Percentiles rank a stretch among this genome's conserved stretches.
phyloP scores from a whole-genome alignment of 192 early-diverging fungal species.

The Gamsiella multidivaricata region DNA sequence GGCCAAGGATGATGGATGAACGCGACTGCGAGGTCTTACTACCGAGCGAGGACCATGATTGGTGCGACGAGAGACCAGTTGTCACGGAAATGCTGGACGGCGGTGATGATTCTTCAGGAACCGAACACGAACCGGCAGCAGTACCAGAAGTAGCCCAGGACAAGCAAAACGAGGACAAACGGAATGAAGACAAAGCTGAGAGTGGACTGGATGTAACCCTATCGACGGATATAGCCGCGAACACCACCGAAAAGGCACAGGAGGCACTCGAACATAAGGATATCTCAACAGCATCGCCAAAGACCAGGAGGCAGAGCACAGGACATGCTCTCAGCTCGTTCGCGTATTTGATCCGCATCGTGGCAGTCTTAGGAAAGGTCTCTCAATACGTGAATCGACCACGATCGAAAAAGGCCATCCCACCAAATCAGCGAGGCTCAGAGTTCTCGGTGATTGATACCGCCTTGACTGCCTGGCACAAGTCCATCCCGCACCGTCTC shows the following conservation, averaged over 20 bases:
- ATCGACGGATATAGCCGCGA: not conserved
- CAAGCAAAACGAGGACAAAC: not conserved
- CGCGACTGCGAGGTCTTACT: slow-evolving; percentile 59
- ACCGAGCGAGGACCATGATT: slow-evolving; percentile 61
- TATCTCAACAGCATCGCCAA: not conserved
- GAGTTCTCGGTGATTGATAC: slow-evolving; percentile 57
- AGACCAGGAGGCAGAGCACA: slow-evolving; percentile 18
- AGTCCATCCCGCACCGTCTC: slow-evolving; percentile 39
- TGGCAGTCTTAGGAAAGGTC: slow-evolving; percentile 57
- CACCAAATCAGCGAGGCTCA: slow-evolving; percentile 57
- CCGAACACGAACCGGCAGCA: slow-evolving; percentile 19
- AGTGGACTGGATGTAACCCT: not conserved
- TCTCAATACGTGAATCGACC: slow-evolving; percentile 59
- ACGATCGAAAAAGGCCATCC: slow-evolving; percentile 34
- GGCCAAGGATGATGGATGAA: slow-evolving; percentile 61
- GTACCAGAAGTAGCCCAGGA: not conserved
- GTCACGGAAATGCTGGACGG: slow-evolving; percentile 45
- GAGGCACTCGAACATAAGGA: not conserved
- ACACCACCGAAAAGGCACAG: not conserved
- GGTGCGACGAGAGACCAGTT: slow-evolving; percentile 53
- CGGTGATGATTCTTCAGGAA: slow-evolving; percentile 31
- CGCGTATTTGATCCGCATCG: slow-evolving; percentile 56
- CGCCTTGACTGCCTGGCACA: slow-evolving; percentile 52
- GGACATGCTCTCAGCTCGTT: slow-evolving; percentile 41
- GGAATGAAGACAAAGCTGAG: not conserved